Conservation (phyloP, 202 grass and related monocot genomes). For the Musa balbisiana region DNA sequence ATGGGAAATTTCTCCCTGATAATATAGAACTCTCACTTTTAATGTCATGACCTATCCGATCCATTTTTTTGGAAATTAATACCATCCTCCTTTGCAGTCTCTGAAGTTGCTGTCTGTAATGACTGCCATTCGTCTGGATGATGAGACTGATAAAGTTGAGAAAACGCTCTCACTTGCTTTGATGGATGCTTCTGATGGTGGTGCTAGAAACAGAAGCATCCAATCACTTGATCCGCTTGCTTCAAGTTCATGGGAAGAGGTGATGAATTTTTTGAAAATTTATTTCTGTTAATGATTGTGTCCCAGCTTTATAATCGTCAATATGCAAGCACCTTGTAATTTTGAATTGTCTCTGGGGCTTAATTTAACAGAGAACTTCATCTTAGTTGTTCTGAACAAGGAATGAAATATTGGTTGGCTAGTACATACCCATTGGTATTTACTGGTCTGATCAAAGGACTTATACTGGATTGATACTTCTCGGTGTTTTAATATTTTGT, state of each 20-base stretch:
- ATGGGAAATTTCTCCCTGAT: neutral
- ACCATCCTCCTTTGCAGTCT: slow-evolving; percentile 33
- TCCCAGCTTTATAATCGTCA: neutral
- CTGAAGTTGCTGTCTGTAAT: slow-evolving; percentile 94
- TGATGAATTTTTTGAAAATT: slow-evolving; percentile 27
- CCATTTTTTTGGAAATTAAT: neutral
- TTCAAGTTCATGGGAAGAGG: slow-evolving; percentile 88
- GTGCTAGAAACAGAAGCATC: slow-evolving; percentile 57
- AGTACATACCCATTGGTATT: no score
- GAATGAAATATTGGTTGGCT: no score
- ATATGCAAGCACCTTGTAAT: neutral
- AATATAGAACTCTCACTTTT: neutral
- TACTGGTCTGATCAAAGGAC: no score
- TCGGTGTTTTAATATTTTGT: no score
- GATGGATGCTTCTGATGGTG: slow-evolving; percentile 37
- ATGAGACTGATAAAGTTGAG: slow-evolving; percentile 74
- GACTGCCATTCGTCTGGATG: slow-evolving; percentile 79
- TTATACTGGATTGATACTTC: no score
- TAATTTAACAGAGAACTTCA: neutral
- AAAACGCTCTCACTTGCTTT: slow-evolving; percentile 70
- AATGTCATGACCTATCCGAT: neutral
- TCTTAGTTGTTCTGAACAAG: no score
- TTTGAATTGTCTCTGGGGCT: neutral
- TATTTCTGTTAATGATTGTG: neutral
- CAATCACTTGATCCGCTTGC: slow-evolving; percentile 70